Percentiles rank a stretch among this genome's conserved stretches.
These are phyloP conservation scores for Irpex sp. DNA, from an alignment of 1,284 basidiomycete genomes.

Conservation along the genomic window DNA sequence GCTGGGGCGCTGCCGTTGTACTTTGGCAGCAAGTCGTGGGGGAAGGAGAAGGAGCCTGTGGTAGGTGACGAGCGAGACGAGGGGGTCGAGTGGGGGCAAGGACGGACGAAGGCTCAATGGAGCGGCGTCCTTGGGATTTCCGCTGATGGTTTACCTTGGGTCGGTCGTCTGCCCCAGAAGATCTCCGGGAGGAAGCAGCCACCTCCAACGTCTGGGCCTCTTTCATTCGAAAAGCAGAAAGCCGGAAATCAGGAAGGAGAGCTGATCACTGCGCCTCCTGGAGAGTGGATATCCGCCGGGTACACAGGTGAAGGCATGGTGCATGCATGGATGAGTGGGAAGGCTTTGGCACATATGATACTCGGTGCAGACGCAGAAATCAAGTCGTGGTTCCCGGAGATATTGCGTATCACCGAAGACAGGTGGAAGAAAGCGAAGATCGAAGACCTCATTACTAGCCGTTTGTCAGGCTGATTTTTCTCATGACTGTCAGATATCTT, in stretches of 20 bases:
- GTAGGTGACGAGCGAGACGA: conserved; percentile 9
- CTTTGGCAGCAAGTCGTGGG: conserved; percentile 41
- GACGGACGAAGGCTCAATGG: conserved; percentile 45
- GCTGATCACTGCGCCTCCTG: conserved; percentile 28
- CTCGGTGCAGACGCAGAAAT: conserved; percentile 33
- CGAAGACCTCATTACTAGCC: conserved; percentile 27
- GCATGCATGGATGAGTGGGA: conserved; percentile 57
- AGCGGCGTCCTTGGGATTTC: conserved; percentile 50
- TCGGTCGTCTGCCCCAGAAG: conserved; percentile 37
- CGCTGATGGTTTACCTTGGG: conserved; percentile 41
- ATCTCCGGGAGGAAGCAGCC: conserved; percentile 32
- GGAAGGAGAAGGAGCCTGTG: conserved; percentile 26
- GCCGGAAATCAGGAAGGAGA: conserved; percentile 2
- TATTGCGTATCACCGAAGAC: conserved; percentile 45
- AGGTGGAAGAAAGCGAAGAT: conserved; percentile 43
- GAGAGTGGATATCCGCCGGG: conserved; percentile 53
- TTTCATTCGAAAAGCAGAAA: background rate
- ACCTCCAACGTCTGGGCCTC: background rate
- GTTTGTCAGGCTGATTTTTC: conserved; percentile 2
- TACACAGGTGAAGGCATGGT: conserved; percentile 69
- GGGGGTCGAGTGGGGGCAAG: conserved; percentile 29
- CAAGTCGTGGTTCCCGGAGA: conserved; percentile 45
- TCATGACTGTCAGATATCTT: background rate
- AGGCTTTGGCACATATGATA: conserved; percentile 56
- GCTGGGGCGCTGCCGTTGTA: conserved; percentile 38